Percentiles rank a stretch among this genome's conserved stretches.
phyloP scores from a whole-genome alignment of 2,329 filamentous ascomycete species.

The Hymenoscyphus repandus region DNA sequence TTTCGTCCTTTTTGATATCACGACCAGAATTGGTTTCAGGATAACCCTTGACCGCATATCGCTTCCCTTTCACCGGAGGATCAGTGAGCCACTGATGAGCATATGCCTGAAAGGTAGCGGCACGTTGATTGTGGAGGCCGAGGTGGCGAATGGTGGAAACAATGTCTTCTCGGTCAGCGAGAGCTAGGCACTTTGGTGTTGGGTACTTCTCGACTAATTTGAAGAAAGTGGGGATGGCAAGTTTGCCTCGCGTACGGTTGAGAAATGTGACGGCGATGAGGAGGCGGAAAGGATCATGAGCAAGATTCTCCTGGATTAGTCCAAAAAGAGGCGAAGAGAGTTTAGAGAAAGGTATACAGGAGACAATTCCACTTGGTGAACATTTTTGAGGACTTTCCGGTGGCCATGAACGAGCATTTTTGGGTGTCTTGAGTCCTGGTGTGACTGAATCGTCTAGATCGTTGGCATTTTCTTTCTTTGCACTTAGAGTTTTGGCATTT shows the following conservation, averaged over 20 bases:
- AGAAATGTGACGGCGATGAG: slow-evolving; percentile 80
- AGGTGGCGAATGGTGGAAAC: slow-evolving; percentile 61
- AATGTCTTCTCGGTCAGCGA: slow-evolving; percentile 51
- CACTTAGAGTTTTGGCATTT: not conserved
- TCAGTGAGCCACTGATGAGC: slow-evolving; percentile 61
- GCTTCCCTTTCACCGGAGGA: slow-evolving; percentile 54
- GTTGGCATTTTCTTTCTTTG: slow-evolving; percentile 5
- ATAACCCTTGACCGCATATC: slow-evolving; percentile 54
- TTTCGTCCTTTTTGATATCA: slow-evolving; percentile 42
- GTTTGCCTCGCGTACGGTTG: slow-evolving; percentile 69
- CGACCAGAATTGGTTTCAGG: slow-evolving; percentile 44
- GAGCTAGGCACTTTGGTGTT: slow-evolving; percentile 56
- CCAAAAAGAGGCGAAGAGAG: slow-evolving; percentile 63
- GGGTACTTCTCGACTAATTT: slow-evolving; percentile 63
- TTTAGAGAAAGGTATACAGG: slow-evolving; percentile 61
- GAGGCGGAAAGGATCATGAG: slow-evolving; percentile 70
- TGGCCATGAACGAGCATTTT: slow-evolving; percentile 1
- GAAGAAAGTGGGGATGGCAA: slow-evolving; percentile 72
- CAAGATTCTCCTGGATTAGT: slow-evolving; percentile 77
- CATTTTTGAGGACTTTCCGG: slow-evolving; percentile 16
- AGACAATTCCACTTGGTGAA: slow-evolving; percentile 33
- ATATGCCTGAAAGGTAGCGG: slow-evolving; percentile 62
- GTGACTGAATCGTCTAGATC: slow-evolving; percentile 1
- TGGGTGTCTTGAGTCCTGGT: slow-evolving; percentile 1
- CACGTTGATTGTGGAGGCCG: slow-evolving; percentile 65